Conservation (phyloP, 192 early-diverging fungal genomes). For the Geranomyces michiganensis region DNA sequence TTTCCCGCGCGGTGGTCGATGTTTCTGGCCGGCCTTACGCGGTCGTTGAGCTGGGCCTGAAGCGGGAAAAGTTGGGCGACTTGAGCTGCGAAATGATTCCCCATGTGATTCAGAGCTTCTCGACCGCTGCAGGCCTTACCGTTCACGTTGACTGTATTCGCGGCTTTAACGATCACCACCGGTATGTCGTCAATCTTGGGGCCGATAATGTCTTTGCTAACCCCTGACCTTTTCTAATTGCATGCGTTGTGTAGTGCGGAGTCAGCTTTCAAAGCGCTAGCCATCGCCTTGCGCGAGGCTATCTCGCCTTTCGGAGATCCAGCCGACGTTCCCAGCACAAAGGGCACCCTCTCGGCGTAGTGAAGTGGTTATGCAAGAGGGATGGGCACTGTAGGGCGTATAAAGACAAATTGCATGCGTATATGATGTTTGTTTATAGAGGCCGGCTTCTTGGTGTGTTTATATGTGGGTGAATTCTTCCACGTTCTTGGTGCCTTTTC, state of each 20-base stretch:
- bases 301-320: constrained; percentile 81
- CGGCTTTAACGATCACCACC: constrained; percentile 96
- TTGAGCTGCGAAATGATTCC: constrained; percentile 98
- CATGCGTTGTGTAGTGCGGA: constrained; percentile 83
- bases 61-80: constrained; percentile 87
- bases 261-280: constrained; percentile 95
- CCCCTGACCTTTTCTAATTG: no score
- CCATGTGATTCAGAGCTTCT: constrained; percentile 93
- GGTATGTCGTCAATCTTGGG: no score
- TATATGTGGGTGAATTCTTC: constrained; percentile 22
- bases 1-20: constrained; percentile 93
- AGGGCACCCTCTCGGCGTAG: constrained; percentile 62
- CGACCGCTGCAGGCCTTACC: constrained; percentile 87
- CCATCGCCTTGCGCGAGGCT: constrained; percentile 91
- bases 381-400: no score
- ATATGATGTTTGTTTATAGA: no score
- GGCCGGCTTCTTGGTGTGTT: no score
- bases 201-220: no score
- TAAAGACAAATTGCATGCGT: no score
- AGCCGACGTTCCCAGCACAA: constrained; percentile 91
- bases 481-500: background rate
- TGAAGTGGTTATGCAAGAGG: no score
- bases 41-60: constrained; percentile 80
- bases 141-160: constrained; percentile 95
- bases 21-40: constrained; percentile 93